phyloP scores from a whole-genome alignment of 441 rosid species.

The Capsella rubella region DNA sequence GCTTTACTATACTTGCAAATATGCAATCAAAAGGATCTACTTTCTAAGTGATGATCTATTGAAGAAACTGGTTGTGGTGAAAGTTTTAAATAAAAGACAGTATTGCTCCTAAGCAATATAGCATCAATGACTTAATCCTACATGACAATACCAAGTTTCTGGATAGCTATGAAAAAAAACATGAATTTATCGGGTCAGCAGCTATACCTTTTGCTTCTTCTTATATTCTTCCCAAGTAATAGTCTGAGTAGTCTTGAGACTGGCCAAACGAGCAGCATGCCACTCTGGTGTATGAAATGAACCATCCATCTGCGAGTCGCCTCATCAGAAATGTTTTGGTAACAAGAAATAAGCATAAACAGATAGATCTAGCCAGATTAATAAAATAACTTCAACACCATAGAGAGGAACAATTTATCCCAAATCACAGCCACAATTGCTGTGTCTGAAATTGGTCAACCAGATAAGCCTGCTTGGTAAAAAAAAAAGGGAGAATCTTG shows the following conservation, averaged over 20 bases:
- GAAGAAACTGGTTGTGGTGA: too few species aligned
- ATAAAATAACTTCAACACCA: conserved; percentile 1
- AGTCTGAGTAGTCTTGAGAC: conserved; percentile 94
- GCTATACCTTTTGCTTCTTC: conserved; percentile 82
- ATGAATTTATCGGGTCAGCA: background rate
- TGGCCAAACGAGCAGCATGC: conserved; percentile 99
- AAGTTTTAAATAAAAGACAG: background rate
- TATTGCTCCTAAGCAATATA: background rate
- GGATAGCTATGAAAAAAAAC: background rate
- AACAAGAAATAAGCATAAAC: background rate
- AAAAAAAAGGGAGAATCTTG: too few species aligned
- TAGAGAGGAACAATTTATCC: background rate
- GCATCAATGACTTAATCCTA: background rate
- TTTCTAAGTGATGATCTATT: conserved; percentile 5
- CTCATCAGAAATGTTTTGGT: conserved; percentile 84
- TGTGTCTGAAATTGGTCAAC: background rate
- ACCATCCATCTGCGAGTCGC: conserved; percentile 99
- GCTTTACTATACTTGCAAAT: background rate
- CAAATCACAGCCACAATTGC: conserved; percentile 7
- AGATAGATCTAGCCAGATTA: conserved; percentile 6
- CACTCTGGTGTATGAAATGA: conserved; percentile 99
- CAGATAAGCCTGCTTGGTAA: background rate
- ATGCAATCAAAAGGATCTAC: background rate
- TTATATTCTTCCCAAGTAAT: conserved; percentile 95
- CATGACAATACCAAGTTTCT: too few species aligned